Percentiles rank a stretch among this genome's conserved stretches.
Evolutionary conservation across 176 grass and related monocot genomes (phyloP).

Genomic region (Calamus simplicifolius): DNA sequence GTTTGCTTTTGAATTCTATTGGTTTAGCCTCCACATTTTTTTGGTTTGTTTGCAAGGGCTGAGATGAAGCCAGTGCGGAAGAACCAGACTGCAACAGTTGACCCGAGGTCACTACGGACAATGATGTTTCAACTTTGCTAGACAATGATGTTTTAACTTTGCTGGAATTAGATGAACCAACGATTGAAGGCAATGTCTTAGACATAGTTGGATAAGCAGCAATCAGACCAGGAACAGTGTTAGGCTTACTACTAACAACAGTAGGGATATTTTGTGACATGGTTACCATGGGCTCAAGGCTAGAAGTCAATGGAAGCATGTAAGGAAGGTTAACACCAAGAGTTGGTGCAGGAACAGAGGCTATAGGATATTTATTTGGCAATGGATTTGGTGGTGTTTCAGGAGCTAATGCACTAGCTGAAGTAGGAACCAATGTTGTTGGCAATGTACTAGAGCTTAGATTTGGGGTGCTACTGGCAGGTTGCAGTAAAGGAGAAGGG

Average conservation of each 20-base stretch:
- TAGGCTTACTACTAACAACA: constrained; percentile 36
- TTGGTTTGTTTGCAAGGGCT: constrained; percentile 35
- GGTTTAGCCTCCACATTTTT: constrained; percentile 29
- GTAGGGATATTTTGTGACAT: constrained; percentile 18
- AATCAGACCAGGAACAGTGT: constrained; percentile 25
- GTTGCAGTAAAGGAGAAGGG: constrained; percentile 50
- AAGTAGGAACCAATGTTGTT: constrained; percentile 27
- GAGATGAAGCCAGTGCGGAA: constrained; percentile 42
- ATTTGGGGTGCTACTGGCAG: constrained; percentile 34
- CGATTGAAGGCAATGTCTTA: constrained; percentile 22
- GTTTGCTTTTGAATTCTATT: constrained; percentile 34
- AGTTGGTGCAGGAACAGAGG: constrained; percentile 30
- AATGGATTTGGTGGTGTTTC: constrained; percentile 45
- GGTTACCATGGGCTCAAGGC: constrained; percentile 22
- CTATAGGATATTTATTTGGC: constrained; percentile 26
- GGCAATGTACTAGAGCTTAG: constrained; percentile 33
- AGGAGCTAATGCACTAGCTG: constrained; percentile 31
- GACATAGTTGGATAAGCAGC: constrained; percentile 36
- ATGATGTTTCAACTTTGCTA: constrained; percentile 31
- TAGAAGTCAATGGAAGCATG: constrained; percentile 35
- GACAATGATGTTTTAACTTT: constrained; percentile 36
- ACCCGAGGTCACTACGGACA: constrained; percentile 42
- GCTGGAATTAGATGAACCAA: constrained; percentile 34
- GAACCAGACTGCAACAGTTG: constrained; percentile 46
- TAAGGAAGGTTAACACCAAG: constrained; percentile 33